These are phyloP conservation scores for Alternaria sp. DNA, from an alignment of 2,329 filamentous ascomycete genomes.

Conservation along the genomic window DNA sequence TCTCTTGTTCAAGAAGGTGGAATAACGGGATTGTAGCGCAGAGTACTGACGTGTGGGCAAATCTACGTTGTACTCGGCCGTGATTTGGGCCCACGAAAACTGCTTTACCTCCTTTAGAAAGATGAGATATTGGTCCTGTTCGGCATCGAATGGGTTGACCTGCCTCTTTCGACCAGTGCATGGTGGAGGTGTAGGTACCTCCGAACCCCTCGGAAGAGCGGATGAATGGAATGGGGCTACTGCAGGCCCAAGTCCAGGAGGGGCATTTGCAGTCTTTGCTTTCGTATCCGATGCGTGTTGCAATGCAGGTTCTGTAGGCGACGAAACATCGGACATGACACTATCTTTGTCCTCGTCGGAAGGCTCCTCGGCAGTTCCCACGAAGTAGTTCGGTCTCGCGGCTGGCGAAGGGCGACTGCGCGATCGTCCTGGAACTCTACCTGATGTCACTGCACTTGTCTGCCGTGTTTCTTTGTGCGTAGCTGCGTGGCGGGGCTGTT, in stretches of 20 bases:
- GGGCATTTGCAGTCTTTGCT: background rate
- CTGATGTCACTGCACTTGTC: background rate
- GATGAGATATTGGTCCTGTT: conserved; percentile 47
- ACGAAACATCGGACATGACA: conserved; percentile 15
- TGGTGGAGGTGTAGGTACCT: background rate
- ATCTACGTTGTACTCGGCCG: conserved; percentile 30
- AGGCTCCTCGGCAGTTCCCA: background rate
- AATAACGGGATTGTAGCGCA: conserved; percentile 41
- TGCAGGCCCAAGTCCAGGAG: background rate
- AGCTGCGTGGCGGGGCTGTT: background rate
- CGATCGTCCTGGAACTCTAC: background rate
- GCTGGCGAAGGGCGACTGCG: background rate
- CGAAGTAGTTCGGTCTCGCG: conserved; percentile 8
- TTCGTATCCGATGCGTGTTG: background rate
- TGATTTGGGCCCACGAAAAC: conserved; percentile 49
- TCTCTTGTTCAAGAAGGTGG: conserved; percentile 35
- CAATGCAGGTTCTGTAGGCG: background rate
- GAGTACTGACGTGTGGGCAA: conserved; percentile 43
- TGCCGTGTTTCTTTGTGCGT: background rate
- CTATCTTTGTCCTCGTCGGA: conserved; percentile 14
- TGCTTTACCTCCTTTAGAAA: conserved; percentile 53
- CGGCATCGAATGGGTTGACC: conserved; percentile 19
- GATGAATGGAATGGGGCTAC: background rate
- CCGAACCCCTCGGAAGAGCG: background rate
- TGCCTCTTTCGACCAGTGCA: background rate